Base-by-base conservation (phyloP, 2,329 filamentous ascomycete species). In the Tolypocladium tundrense region DNA sequence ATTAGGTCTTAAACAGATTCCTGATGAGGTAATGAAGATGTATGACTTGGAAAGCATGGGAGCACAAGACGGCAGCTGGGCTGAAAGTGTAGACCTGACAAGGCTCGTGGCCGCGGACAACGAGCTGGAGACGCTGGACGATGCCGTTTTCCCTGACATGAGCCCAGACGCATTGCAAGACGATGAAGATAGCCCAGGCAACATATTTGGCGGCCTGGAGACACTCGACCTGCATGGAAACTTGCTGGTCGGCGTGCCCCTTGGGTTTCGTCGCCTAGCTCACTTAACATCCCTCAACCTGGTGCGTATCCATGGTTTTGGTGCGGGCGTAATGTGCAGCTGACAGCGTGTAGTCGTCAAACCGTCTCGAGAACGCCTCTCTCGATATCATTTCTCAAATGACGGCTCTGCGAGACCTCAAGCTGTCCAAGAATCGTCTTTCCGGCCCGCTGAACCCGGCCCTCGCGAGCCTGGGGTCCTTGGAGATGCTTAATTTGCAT, bases 41-140 rank as follows among this genome's bases (percentile, higher is more conserved):
- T 97, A 97, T 69, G 88, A 91, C 65, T 78, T 90, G 21, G 86
- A 91, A 56, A 80, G 82, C 1, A 79, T 85, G 57, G 83, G 87
- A 42, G 78, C 77, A 14, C 76, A 81, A 27, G 84, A 81, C 41
- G 82, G 85, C 13, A 84, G 87, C 40, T 97, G 94, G 94, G 91
- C 91, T 2, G 93, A 97, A 71, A 88, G 88, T 59, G 90, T 97
- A 13, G 93, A 97, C 68, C 75, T 97, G 52, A 88, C 87, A 1
- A 85, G 88, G 60, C 85, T 97, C 54, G 84, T 94, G 62, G 91
- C 89, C 7, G 91, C 93, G 10, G 91, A 96, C 67, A 97, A 99
- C 67, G 90, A 96, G 66, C 72, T 99, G 53, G 85, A 90, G 65
- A 77, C 78, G 39, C 78, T 97, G 40, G 82, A 85, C 2, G 89